Evolutionary conservation across 257 asterid genomes (phyloP).

Genomic region (Fraxinus pennsylvanica): DNA sequence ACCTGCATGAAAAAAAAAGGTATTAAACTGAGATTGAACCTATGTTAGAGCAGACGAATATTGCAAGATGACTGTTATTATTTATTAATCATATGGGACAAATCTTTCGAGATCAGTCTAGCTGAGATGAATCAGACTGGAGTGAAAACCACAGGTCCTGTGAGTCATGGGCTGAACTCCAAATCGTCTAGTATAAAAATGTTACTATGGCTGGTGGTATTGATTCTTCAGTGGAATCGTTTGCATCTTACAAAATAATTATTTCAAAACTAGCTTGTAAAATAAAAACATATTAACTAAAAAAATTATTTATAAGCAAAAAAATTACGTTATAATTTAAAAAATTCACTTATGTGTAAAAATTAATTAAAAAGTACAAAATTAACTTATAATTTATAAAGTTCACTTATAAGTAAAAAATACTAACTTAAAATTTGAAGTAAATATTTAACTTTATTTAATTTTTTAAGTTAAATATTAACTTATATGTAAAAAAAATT

Average conservation of each 20-base stretch:
- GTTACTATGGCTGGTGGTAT: background rate
- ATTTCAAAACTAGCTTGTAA: too few species aligned
- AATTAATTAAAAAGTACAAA: too few species aligned
- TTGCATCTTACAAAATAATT: background rate
- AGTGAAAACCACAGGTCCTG: background rate
- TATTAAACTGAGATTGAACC: background rate
- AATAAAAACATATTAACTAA: too few species aligned
- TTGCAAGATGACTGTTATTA: background rate
- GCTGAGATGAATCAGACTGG: background rate
- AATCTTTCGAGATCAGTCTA: slow-evolving; percentile 1
- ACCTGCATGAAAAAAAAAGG: slow-evolving; percentile 43
- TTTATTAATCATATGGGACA: slow-evolving; percentile 9
- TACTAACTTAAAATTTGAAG: too few species aligned
- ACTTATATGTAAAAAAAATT: too few species aligned
- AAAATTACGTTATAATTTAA: too few species aligned
- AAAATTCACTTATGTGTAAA: too few species aligned
- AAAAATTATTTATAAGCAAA: too few species aligned
- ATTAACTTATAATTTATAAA: too few species aligned
- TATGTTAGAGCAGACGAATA: background rate
- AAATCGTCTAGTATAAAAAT: background rate
- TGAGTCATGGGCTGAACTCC: background rate
- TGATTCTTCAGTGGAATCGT: background rate
- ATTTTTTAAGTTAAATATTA: too few species aligned
- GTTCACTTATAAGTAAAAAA: too few species aligned
- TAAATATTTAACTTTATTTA: too few species aligned